Evolutionary conservation across 179 eudicot genomes (phyloP), one percentile per base, ranked within the genome.

Genomic region (Drosera spatulata): DNA sequence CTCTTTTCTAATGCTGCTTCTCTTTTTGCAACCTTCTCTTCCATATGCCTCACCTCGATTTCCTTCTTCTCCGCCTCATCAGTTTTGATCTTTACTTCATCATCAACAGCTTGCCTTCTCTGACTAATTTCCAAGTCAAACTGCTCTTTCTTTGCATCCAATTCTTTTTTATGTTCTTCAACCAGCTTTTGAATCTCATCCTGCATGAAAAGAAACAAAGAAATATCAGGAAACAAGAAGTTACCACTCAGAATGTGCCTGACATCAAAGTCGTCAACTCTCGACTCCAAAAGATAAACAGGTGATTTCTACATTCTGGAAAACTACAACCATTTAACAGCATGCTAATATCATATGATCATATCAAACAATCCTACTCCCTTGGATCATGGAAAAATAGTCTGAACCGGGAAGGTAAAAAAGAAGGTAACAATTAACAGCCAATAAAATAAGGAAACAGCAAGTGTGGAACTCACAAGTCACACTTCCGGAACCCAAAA

Each of bases 1-100:
- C 85, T 89, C 78, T 78, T 89, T 54, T 89, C 88, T 71, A 85
- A 61, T 6, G 86, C 80, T 52, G 75, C 82, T 76, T 89, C 99
- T 57, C 73, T 82, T 68, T 86, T 89, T 33, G 69, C 61, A 49
- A 93, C 50, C 68, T 86, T 89, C 69, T 77, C 95, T 71, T 80
- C 91, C 65, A 63, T 76, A 63, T 89, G 97, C n/a, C 58, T 72
- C 49, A 90, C 65, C 61, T 83, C 88, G 52, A 50, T 65, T 69
- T 78, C 88, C 71, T 79, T 83, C 60, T 73, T 74, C 65, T 76
- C 80, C 52, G 85, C 69, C 54, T 72, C 82, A 58, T 73, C 66
- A 39, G 64, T 71, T 71, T 80, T 79, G 65, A 61, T 70, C 74
- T 61, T 80, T 62, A 79, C 49, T 65, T 93, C 94, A 53, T 72